Percentiles rank a stretch among this genome's conserved stretches.
Conservation (phyloP, 108 stramenopile genomes). For the Cyclotella cryptica region DNA sequence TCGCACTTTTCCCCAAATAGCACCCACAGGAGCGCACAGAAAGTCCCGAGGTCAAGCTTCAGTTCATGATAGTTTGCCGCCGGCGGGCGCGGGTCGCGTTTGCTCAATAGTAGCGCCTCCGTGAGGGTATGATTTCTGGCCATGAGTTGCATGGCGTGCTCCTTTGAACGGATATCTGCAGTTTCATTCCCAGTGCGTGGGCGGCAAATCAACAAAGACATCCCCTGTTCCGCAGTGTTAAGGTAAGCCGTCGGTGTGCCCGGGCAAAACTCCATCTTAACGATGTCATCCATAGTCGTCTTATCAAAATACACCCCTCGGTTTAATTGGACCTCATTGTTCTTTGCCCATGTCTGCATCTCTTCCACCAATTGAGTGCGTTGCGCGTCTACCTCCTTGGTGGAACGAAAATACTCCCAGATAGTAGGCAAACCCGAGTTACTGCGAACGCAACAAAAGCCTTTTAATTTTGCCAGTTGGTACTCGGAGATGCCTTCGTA, state of each 20-base stretch:
- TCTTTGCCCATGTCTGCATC: background rate
- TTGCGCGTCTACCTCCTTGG: background rate
- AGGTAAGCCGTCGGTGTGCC: no score
- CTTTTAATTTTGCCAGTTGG: background rate
- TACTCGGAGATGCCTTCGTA: background rate
- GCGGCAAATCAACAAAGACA: no score
- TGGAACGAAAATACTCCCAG: background rate
- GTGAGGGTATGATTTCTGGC: background rate
- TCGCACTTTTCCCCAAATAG: background rate
- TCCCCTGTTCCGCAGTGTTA: no score
- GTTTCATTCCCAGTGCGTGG: no score
- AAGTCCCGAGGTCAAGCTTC: background rate
- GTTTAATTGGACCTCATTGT: background rate
- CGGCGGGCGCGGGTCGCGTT: background rate
- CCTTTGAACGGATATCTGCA: no score
- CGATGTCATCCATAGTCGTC: no score
- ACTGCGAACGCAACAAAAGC: background rate
- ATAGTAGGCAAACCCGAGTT: background rate
- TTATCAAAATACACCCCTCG: no score
- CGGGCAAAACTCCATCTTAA: no score
- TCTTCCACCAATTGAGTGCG: background rate
- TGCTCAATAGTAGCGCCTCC: background rate
- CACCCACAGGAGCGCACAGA: background rate
- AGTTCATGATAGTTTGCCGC: background rate
- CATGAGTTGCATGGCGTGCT: background rate